A percentile compares a stretch with the other conserved stretches of the same genome.
Evolutionary conservation across 768 basidiomycete species (phyloP).

Genomic region (Tricholoma flavovirens): DNA sequence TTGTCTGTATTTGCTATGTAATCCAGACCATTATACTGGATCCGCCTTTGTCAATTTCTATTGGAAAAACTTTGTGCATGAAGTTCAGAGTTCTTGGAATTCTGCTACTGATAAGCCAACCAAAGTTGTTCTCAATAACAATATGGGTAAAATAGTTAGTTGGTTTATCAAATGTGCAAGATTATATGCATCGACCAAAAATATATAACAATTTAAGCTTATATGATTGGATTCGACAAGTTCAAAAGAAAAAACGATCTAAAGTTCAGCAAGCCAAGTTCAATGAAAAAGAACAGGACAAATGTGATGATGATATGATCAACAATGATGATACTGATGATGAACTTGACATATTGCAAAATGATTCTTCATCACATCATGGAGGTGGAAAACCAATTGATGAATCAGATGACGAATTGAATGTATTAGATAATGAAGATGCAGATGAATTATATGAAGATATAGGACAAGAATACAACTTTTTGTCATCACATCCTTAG

Average conservation of each 20-base stretch:
- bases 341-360: slow-evolving; percentile 1
- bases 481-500: slow-evolving; percentile 17
- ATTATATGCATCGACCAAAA: slow-evolving; percentile 27
- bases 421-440: slow-evolving; percentile 1
- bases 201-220: slow-evolving; percentile 14
- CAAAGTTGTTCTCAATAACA: slow-evolving; percentile 14
- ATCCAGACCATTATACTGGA: slow-evolving; percentile 36
- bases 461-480: slow-evolving; percentile 2
- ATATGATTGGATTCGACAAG: slow-evolving; percentile 23
- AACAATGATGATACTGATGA: not conserved
- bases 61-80: slow-evolving; percentile 27
- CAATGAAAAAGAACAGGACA: not conserved
- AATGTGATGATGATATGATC: not conserved
- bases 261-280: slow-evolving; percentile 1
- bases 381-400: not conserved
- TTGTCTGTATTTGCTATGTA: slow-evolving; percentile 26
- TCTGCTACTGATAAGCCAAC: slow-evolving; percentile 4
- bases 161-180: slow-evolving; percentile 23
- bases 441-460: slow-evolving; percentile 5
- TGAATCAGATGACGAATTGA: not conserved
- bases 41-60: slow-evolving; percentile 27
- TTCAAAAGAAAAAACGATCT: slow-evolving; percentile 5
- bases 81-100: slow-evolving; percentile 16
- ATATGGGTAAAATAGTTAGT: no score
- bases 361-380: not conserved